Base-by-base conservation (phyloP, 2,329 filamentous ascomycete species). In the Dothideomycetes sp. region DNA sequence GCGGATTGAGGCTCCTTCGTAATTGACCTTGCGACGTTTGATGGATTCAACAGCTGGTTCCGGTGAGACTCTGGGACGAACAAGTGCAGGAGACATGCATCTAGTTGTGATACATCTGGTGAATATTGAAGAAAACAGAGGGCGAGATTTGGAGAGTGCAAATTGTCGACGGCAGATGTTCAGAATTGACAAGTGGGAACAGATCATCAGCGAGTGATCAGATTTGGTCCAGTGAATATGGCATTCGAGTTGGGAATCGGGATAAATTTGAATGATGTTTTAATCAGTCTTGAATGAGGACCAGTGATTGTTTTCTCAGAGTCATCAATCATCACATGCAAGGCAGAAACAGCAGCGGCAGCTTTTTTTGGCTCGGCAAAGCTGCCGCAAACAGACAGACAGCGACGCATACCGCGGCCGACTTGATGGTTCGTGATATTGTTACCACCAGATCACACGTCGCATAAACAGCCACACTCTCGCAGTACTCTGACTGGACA, bases 61-160 rank as follows among this genome's bases (percentile, higher is more conserved):
- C 19, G 37, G 44, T 40, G 53, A 48, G 49, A 49, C 51, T 49
- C 53, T 53, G 44, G 47, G 50, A 30, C 37, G 32, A 39, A 51
- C 34, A 12, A 52, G 51, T 45, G 44, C 51, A 45, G 52, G 50
- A 54, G 57, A 56, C 57, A 59, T 59, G 51, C 51, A 53, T 29
- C 22, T 33, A 31, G 22, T 19, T 12, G 29, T 10, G 22, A 40
- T 22, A 40, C 37, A 40, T 40, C 12, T 15, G 19, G 27, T 5
- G 13, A 7, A 7, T 13, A 13, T 15, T 25, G 29, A 9, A 12
- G 18, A 22, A 17, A 23, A 12, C 15, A 15, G 20, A 15, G n/a
- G 22, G 23, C 7, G 19, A 12, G 18, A 20, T n/a, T 18, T 19
- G 24, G 28, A 13, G 9, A 10, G 29, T 13, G 17, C 28, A 23